Conservation (phyloP, 768 basidiomycete genomes). For the Termitomyces sp. region DNA sequence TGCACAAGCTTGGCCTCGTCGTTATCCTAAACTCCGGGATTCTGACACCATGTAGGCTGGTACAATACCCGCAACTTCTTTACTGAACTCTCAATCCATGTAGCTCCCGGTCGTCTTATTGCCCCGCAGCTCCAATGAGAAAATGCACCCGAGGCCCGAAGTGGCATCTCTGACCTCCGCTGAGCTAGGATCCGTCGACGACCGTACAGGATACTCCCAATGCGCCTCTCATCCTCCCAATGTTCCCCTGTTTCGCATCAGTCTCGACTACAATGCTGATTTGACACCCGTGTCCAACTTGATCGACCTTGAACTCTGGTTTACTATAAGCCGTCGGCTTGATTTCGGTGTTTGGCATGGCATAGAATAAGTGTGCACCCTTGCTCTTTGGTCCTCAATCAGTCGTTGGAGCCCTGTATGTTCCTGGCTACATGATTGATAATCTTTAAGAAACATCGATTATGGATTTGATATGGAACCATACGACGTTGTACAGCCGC, state of each 20-base stretch:
- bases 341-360: neutral
- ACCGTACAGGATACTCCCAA: neutral
- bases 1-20: neutral
- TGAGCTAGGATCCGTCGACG: constrained; percentile 4
- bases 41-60: neutral
- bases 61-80: neutral
- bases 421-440: neutral
- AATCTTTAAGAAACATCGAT: no score
- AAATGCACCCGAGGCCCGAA: neutral
- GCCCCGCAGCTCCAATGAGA: neutral
- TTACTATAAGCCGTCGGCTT: neutral
- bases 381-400: neutral
- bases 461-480: neutral
- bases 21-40: neutral
- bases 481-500: neutral
- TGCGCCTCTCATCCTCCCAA: neutral
- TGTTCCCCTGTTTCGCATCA: constrained; percentile 3
- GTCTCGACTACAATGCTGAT: neutral
- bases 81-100: neutral
- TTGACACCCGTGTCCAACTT: neutral
- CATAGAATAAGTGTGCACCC: neutral
- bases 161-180: constrained; percentile 5
- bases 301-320: neutral
- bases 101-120: neutral
- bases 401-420: neutral